phyloP scores from a whole-genome alignment of 345 rosid genomes.

The Sisymbrium altissimum region DNA sequence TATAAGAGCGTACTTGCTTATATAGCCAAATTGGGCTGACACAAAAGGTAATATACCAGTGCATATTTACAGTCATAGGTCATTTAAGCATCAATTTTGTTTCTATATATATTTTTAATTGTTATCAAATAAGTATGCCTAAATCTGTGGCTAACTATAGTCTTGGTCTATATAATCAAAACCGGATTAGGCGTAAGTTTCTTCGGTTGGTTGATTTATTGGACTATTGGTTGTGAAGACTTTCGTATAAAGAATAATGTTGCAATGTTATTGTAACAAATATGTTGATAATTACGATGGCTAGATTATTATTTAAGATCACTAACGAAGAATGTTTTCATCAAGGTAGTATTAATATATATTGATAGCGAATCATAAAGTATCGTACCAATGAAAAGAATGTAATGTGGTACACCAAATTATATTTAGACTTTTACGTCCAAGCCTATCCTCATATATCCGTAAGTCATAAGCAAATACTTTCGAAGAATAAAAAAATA shows the following conservation, averaged over 20 bases:
- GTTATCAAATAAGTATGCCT: background rate
- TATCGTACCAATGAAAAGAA: slow-evolving; percentile 18
- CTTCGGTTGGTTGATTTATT: slow-evolving; percentile 3
- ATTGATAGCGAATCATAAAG: slow-evolving; percentile 16
- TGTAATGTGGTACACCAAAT: slow-evolving; percentile 7
- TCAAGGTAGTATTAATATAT: slow-evolving; percentile 11
- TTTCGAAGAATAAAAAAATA: slow-evolving; percentile 14
- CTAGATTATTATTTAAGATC: background rate
- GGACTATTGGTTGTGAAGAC: slow-evolving; percentile 25
- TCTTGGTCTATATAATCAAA: slow-evolving; percentile 5
- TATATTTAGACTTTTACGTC: slow-evolving; percentile 10
- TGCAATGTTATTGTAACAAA: background rate
- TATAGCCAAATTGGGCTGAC: slow-evolving; percentile 36
- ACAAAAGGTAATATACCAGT: slow-evolving; percentile 29
- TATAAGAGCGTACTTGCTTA: slow-evolving; percentile 25
- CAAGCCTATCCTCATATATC: slow-evolving; percentile 15
- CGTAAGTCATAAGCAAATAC: slow-evolving; percentile 16
- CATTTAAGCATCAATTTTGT: slow-evolving; percentile 3
- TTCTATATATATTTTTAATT: background rate
- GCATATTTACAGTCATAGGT: slow-evolving; percentile 22
- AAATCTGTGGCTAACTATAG: slow-evolving; percentile 22
- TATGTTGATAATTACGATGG: slow-evolving; percentile 1
- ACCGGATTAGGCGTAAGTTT: slow-evolving; percentile 11
- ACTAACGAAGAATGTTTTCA: slow-evolving; percentile 19
- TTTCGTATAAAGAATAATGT: slow-evolving; percentile 16